A percentile compares a stretch with the other conserved stretches of the same genome.
Evolutionary conservation across 2,329 filamentous ascomycete species (phyloP).

Genomic region (Arachnopeziza araneosa): DNA sequence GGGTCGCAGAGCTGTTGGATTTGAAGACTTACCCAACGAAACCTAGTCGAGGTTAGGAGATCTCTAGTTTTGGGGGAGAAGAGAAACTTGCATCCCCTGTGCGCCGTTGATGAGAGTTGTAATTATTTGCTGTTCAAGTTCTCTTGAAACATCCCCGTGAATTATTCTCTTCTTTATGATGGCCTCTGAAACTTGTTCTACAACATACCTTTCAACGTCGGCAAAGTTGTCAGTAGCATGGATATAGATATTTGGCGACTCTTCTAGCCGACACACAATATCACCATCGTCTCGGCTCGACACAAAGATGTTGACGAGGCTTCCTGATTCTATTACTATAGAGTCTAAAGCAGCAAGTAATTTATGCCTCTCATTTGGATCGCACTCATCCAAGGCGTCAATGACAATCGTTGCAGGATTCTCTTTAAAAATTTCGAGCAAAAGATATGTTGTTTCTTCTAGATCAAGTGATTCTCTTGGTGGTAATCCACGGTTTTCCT

Average conservation of each 20-base stretch:
- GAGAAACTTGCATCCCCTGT: too few species aligned
- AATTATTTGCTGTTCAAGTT: neutral
- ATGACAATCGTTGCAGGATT: conserved; percentile 6
- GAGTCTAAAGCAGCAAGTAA: neutral
- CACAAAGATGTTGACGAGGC: conserved; percentile 12
- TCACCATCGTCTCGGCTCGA: conserved; percentile 11
- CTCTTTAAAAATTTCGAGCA: conserved; percentile 2
- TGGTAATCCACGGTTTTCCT: neutral
- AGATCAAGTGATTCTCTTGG: conserved; percentile 1
- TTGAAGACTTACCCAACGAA: conserved; percentile 6
- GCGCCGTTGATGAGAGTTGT: neutral
- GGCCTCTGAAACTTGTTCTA: neutral
- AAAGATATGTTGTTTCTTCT: conserved; percentile 2
- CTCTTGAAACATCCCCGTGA: neutral
- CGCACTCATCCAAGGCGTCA: neutral
- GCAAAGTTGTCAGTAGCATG: conserved; percentile 3
- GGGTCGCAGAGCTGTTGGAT: conserved; percentile 13
- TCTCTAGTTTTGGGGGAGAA: too few species aligned
- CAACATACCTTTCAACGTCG: conserved; percentile 1
- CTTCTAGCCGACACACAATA: conserved; percentile 5
- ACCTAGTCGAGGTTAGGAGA: too few species aligned
- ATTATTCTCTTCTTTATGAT: neutral
- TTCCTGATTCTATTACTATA: conserved; percentile 8
- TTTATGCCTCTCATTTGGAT: neutral
- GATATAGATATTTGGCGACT: conserved; percentile 9